Evolutionary conservation across 108 stramenopile species (phyloP).

Genomic region (Chaetoceros muelleri): DNA sequence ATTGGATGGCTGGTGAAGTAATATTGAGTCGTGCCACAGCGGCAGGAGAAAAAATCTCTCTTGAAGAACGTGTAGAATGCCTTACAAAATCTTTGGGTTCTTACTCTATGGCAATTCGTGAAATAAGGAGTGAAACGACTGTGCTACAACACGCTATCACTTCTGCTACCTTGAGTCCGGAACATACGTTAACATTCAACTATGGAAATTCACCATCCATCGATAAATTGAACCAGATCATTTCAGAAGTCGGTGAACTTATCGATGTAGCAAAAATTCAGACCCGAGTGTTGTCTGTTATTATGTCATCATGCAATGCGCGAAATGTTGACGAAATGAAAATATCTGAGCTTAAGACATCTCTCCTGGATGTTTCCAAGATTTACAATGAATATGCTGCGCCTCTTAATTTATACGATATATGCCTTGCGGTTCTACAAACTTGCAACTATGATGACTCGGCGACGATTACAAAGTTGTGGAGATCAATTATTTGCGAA

Average conservation of each 20-base stretch:
- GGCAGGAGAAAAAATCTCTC: slow-evolving; percentile 15
- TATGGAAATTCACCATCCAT: neutral
- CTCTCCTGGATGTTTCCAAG: slow-evolving; percentile 44
- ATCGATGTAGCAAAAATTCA: slow-evolving; percentile 69
- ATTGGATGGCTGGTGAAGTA: slow-evolving; percentile 53
- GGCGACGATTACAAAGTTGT: slow-evolving; percentile 35
- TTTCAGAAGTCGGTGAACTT: slow-evolving; percentile 27
- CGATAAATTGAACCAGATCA: slow-evolving; percentile 3
- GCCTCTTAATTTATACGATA: slow-evolving; percentile 51
- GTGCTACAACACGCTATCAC: neutral
- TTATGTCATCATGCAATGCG: slow-evolving; percentile 31
- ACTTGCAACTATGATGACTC: slow-evolving; percentile 42
- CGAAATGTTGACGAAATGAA: slow-evolving; percentile 25
- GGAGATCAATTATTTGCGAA: slow-evolving; percentile 70
- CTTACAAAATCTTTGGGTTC: slow-evolving; percentile 52
- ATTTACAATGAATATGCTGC: slow-evolving; percentile 72
- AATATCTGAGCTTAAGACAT: slow-evolving; percentile 26
- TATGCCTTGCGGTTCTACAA: slow-evolving; percentile 60
- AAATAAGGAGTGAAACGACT: neutral
- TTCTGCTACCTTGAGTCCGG: neutral
- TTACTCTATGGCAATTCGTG: slow-evolving; percentile 28
- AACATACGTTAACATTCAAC: neutral
- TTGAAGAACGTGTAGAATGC: slow-evolving; percentile 57
- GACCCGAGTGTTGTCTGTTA: slow-evolving; percentile 40
- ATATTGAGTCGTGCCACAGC: slow-evolving; percentile 38